Base-by-base conservation (phyloP, 352 stramenopile species). In the Blastocystis hominis region DNA sequence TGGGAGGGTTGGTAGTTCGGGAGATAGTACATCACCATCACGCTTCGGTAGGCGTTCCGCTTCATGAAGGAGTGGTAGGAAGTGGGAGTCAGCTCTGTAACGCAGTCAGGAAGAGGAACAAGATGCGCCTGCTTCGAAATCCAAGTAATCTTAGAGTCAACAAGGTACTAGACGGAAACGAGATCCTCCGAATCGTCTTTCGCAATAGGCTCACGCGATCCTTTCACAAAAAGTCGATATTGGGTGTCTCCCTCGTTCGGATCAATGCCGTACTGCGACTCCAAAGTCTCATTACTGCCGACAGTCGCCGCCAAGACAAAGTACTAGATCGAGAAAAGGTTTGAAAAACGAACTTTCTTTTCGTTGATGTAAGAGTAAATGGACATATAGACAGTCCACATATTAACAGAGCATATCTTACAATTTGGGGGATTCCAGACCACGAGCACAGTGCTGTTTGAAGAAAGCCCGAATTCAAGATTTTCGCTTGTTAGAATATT, bases 21-120 rank as follows among this genome's bases (percentile, higher is more conserved):
- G 24, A 84, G 53, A 34, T 84, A 84, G 50, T 84, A 84, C 72
- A 84, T 84, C 3, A 84, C 50, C 55, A 84, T n/a, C 13, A 66
- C 36, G 36, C 72, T 84, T 9, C 72, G 46, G 15, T 84, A 20
- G 1, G 5, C n/a, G 44, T 84, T 84, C 24, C 62, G 59, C 72
- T 68, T 40, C 34, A 84, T 66, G 38, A 68, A 84, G 34, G 47
- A 68, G 44, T 84, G 10, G 44, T 84, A 84, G 30, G 44, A 68
- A 7, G 30, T 20, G 10, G 47, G 20, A 1, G 72, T 84, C 2
- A 84, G 13, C 36, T 53, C 40, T 0, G 53, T 55, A 9, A 66
- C 72, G 34, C 44, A 84, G 36, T 84, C 72, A 20, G 30, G 72
- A n/a, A 68, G 72, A 4, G 72, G 72, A n/a, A 64, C 72, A 34